Conservation (phyloP, 2,329 filamentous ascomycete genomes). For the Colletotrichum viniferum region DNA sequence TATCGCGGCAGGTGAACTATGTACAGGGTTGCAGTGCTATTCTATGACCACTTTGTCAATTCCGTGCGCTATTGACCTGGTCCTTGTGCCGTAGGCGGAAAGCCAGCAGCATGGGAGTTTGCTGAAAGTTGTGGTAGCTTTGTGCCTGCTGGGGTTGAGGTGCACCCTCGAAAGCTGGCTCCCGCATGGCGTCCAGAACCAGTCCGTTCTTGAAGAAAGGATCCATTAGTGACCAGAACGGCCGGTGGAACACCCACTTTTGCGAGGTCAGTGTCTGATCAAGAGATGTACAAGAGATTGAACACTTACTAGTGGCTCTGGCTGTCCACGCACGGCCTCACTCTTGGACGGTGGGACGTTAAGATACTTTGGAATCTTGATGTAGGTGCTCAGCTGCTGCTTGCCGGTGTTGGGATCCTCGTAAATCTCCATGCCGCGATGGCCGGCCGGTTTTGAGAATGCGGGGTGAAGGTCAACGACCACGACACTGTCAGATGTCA, state of each 20-base stretch:
- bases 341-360: background rate
- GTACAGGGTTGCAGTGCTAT: background rate
- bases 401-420: background rate
- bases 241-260: background rate
- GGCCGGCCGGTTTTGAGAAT: background rate
- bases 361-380: background rate
- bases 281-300: background rate
- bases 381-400: background rate
- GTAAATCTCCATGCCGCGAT: background rate
- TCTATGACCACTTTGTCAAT: background rate
- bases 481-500: background rate
- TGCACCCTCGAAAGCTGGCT: background rate
- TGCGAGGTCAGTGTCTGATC: background rate
- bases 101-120: background rate
- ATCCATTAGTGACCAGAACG: background rate
- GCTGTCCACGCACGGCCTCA: background rate
- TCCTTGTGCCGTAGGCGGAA: background rate
- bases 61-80: background rate
- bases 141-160: background rate
- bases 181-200: background rate
- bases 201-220: background rate
- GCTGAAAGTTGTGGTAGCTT: background rate
- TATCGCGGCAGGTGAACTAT: background rate
- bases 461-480: background rate
- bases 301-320: background rate